Evolutionary conservation across 2,329 filamentous ascomycete species (phyloP).

Genomic region (Aureobasidium sp.): DNA sequence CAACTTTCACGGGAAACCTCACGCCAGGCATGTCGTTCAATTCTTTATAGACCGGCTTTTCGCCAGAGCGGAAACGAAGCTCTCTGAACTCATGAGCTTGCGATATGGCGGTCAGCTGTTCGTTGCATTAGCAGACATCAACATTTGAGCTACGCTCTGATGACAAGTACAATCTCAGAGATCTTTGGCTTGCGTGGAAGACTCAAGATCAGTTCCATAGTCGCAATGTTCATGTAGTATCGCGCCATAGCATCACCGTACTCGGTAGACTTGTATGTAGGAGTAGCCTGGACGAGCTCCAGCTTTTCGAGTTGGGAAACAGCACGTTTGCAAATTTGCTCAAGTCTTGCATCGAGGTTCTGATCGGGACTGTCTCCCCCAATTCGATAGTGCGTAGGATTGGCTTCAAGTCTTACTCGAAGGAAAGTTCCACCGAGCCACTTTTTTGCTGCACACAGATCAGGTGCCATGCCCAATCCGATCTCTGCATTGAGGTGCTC

Average conservation of each 20-base stretch:
- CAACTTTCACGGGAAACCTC: constrained; percentile 63
- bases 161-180: constrained; percentile 58
- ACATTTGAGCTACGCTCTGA: not conserved
- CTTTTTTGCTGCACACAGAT: constrained; percentile 56
- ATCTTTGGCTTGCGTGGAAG: constrained; percentile 55
- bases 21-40: constrained; percentile 64
- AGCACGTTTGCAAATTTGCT: constrained; percentile 63
- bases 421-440: constrained; percentile 77
- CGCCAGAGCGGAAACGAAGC: constrained; percentile 61
- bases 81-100: constrained; percentile 67
- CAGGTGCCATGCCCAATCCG: constrained; percentile 63
- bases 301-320: constrained; percentile 57
- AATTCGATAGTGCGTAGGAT: constrained; percentile 64
- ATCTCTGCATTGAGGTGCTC: constrained; percentile 83
- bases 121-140: not conserved
- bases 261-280: constrained; percentile 56
- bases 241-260: constrained; percentile 76
- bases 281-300: constrained; percentile 47
- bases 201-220: constrained; percentile 64
- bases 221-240: constrained; percentile 73
- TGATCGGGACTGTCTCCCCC: constrained; percentile 44
- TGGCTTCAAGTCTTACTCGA: constrained; percentile 63
- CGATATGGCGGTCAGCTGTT: constrained; percentile 58
- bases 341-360: constrained; percentile 57
- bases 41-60: constrained; percentile 63